These are phyloP conservation scores for Croton setiger DNA, from an alignment of 441 rosid genomes.

Conservation along the genomic window DNA sequence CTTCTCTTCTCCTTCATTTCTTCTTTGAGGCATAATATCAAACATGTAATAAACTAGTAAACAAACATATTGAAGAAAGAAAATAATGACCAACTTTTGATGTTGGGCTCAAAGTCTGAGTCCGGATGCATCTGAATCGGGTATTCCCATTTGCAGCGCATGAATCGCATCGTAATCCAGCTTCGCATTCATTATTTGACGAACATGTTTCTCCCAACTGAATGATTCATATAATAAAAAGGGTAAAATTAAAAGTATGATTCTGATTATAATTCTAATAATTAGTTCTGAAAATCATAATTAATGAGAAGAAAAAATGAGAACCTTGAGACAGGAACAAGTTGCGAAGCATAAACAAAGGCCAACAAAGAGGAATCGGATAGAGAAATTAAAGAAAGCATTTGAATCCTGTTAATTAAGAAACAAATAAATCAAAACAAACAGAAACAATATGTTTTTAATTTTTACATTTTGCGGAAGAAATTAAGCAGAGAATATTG, in stretches of 20 bases:
- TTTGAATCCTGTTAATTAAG: constrained; percentile 35
- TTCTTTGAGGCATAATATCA: not conserved
- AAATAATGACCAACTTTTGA: constrained; percentile 46
- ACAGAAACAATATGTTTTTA: too few relatives aligned
- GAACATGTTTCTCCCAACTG: constrained; percentile 91
- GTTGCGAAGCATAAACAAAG: constrained; percentile 32
- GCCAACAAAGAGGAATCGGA: constrained; percentile 30
- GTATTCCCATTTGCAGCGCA: constrained; percentile 69
- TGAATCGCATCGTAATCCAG: constrained; percentile 72
- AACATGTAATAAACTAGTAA: not conserved
- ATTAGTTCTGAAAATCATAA: not conserved
- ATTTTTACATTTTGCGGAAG: too few relatives aligned
- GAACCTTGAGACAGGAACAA: constrained; percentile 56
- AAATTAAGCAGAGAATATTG: not conserved
- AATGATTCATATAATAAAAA: constrained; percentile 8
- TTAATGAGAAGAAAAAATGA: not conserved
- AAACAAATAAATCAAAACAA: not conserved
- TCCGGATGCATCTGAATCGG: constrained; percentile 72
- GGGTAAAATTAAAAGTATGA: not conserved
- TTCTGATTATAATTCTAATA: not conserved
- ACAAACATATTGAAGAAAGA: not conserved
- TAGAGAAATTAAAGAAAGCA: constrained; percentile 15
- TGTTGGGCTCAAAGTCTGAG: constrained; percentile 60
- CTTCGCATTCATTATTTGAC: constrained; percentile 48
- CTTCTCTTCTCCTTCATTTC: not conserved